phyloP scores from a whole-genome alignment of 495 filamentous ascomycete genomes.

The Oleoguttula mirabilis region DNA sequence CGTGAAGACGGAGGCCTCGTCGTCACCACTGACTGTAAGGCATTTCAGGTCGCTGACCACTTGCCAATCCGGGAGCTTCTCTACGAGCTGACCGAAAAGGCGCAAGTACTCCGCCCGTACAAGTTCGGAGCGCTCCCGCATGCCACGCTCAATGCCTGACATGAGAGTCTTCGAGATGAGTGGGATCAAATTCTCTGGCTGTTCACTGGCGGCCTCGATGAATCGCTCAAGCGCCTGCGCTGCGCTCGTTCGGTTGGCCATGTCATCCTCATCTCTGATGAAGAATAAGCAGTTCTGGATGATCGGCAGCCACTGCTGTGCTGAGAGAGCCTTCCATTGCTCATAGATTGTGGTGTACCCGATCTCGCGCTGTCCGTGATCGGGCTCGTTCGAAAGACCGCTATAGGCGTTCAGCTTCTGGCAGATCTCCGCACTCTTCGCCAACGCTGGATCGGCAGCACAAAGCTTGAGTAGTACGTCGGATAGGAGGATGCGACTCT shows the following conservation, averaged over 20 bases:
- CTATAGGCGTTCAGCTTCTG: constrained; percentile 68
- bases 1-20: constrained; percentile 86
- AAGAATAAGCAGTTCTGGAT: constrained; percentile 83
- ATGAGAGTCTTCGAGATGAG: constrained; percentile 53
- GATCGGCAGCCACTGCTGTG: constrained; percentile 82
- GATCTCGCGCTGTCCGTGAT: constrained; percentile 67
- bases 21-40: constrained; percentile 63
- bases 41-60: constrained; percentile 61
- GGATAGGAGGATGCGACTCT: constrained; percentile 57
- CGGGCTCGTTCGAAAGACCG: constrained; percentile 60
- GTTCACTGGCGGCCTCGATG: constrained; percentile 42
- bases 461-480: constrained; percentile 60
- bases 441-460: constrained; percentile 43
- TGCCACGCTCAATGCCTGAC: constrained; percentile 62
- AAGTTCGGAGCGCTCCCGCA: constrained; percentile 65
- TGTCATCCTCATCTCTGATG: constrained; percentile 75
- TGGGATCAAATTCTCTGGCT: constrained; percentile 34
- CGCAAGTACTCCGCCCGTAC: constrained; percentile 69
- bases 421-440: constrained; percentile 59
- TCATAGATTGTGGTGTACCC: constrained; percentile 68
- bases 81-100: constrained; percentile 66
- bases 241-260: constrained; percentile 74
- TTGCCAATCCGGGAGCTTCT: constrained; percentile 52
- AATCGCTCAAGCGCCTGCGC: constrained; percentile 73
- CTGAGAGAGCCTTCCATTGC: constrained; percentile 40